phyloP scores from a whole-genome alignment of 176 grass and related monocot species.

The Zizania latifolia region DNA sequence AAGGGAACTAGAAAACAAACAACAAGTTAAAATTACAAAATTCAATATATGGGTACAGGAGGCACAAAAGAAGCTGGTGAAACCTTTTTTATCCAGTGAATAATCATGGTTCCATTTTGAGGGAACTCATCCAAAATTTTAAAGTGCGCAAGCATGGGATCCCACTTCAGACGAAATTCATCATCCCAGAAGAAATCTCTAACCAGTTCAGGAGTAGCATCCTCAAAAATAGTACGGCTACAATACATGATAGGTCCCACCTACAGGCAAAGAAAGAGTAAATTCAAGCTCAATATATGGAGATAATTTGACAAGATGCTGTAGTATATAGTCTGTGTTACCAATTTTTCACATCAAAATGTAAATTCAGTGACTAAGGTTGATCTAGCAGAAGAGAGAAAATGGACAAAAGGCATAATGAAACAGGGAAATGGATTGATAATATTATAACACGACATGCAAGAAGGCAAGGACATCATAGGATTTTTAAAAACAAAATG shows the following conservation, averaged over 20 bases:
- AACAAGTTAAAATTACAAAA: slow-evolving; percentile 24
- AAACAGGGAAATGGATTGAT: not conserved
- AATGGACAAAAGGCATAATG: not conserved
- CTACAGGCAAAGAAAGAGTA: slow-evolving; percentile 31
- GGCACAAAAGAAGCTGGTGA: not conserved
- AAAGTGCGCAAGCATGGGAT: slow-evolving; percentile 74
- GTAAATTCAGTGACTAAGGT: not conserved
- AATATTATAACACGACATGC: not conserved
- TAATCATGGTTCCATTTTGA: slow-evolving; percentile 74
- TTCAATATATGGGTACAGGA: slow-evolving; percentile 9
- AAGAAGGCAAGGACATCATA: not conserved
- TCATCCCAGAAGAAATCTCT: slow-evolving; percentile 99
- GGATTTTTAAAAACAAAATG: not conserved
- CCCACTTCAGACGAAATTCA: slow-evolving; percentile 94
- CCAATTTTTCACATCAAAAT: not conserved
- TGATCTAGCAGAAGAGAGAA: not conserved
- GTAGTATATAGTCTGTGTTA: not conserved
- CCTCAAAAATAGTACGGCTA: slow-evolving; percentile 87
- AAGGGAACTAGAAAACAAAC: slow-evolving; percentile 71
- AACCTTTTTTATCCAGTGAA: slow-evolving; percentile 99
- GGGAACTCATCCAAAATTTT: slow-evolving; percentile 82
- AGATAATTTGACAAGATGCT: not conserved
- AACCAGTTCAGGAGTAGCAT: slow-evolving; percentile 93
- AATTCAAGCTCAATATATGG: not conserved
- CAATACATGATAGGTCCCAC: slow-evolving; percentile 81